Evolutionary conservation across 139 green algal species (phyloP), one percentile per base, ranked within the genome.

Genomic region (Gonium pectorale): DNA sequence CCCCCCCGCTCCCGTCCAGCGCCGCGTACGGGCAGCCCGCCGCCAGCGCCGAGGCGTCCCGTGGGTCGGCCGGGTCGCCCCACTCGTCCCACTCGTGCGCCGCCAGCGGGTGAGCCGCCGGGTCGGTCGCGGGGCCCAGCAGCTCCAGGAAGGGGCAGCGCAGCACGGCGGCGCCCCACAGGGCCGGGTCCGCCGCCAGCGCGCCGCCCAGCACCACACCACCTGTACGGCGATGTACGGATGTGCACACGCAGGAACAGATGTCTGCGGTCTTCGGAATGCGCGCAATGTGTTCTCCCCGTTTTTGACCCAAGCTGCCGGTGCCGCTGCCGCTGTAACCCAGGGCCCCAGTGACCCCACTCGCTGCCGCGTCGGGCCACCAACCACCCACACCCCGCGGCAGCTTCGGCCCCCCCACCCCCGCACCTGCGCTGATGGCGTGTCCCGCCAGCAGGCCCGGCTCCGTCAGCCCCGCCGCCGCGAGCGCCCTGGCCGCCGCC

Each of bases 11-110:
- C 27, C 22, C 44, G 22, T 54, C 64, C 46, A 81, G 69, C 26
- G 59, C 33, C 35, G 22, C 52, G 78, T 95, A 93, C 17, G 87
- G 86, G 64, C 91, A 95, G 44, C 92, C n/a, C n/a, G 24, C 22
- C 19, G 8, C 0, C 24, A 92, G n/a, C 27, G 88, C 66, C 31
- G 83, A 78, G 70, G 17, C 83, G 83, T 62, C 67, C 40, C 4
- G 66, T 71, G 40, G n/a, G n/a, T 87, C 79, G 5, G 11, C 63
- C 4, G 88, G 83, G 52, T 94, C 54, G 3, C 93, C 92, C 93
- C 93, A 96, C 75, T 96, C 93, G 29, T 91, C 91, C 31, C 81
- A 86, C 84, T 96, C 93, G 74, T 94, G 92, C 49, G 81, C 83
- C n/a, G 89, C 72, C 27, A 88, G 63, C 17, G 29, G 49, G 15